A percentile compares a stretch with the other conserved stretches of the same genome.
These are phyloP conservation scores for Benincasa hispida DNA, from an alignment of 306 rosid genomes.

Conservation along the genomic window DNA sequence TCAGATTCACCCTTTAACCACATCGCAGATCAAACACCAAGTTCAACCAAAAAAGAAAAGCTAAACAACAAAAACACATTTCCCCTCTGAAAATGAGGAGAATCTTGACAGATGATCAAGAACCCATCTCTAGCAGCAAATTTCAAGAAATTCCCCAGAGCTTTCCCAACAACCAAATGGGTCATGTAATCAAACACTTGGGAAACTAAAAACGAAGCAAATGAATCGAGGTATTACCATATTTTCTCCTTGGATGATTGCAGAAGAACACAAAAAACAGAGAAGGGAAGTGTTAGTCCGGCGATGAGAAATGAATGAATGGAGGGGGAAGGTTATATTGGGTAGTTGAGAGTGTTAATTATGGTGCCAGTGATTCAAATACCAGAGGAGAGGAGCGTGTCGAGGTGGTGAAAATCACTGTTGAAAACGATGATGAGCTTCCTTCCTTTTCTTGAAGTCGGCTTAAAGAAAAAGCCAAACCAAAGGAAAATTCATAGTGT, in stretches of 20 bases:
- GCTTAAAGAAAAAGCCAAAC: neutral
- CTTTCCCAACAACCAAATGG: neutral
- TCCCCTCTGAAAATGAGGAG: neutral
- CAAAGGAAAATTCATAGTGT: too few species aligned
- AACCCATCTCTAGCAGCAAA: neutral
- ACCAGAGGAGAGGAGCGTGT: neutral
- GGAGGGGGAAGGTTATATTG: neutral
- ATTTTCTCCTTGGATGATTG: neutral
- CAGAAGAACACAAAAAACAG: neutral
- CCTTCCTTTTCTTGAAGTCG: neutral
- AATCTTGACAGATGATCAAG: neutral
- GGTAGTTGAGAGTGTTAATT: neutral
- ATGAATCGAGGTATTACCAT: neutral
- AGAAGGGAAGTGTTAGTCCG: neutral
- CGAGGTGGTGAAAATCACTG: neutral
- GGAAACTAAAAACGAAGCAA: neutral
- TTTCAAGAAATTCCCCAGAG: neutral
- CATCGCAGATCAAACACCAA: neutral
- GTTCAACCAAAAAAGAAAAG: neutral
- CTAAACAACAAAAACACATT: neutral
- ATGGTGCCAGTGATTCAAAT: neutral
- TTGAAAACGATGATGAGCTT: neutral
- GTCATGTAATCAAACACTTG: neutral
- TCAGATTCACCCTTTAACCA: neutral
- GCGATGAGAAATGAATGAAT: neutral